Conservation (phyloP, 2,329 filamentous ascomycete species). For the Penicillium sp. region DNA sequence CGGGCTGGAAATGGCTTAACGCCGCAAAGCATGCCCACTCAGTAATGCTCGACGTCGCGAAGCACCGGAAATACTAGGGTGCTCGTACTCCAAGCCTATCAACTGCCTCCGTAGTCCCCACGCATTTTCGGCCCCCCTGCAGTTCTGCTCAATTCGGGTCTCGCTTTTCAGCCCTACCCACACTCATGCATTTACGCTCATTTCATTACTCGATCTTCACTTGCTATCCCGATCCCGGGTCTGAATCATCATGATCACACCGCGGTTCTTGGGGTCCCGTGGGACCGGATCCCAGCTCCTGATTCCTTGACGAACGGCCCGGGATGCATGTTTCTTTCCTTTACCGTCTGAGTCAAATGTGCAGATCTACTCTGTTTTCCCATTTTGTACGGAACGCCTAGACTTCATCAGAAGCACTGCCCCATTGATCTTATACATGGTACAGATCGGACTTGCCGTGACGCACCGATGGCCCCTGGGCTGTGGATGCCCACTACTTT, state of each 20-base stretch:
- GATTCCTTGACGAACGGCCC: background rate
- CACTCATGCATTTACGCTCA: background rate
- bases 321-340: slow-evolving; percentile 3
- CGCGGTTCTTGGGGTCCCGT: background rate
- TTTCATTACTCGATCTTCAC: background rate
- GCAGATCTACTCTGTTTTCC: slow-evolving; percentile 15
- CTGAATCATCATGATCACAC: slow-evolving; percentile 16
- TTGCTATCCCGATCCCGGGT: background rate
- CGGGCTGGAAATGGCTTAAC: slow-evolving; percentile 9
- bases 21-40: slow-evolving; percentile 7
- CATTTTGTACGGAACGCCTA: slow-evolving; percentile 15
- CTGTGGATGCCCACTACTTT: too few relatives aligned
- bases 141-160: background rate
- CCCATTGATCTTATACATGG: slow-evolving; percentile 9
- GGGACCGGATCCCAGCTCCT: too few relatives aligned
- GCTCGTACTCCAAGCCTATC: slow-evolving; percentile 8
- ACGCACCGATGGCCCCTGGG: slow-evolving; percentile 1
- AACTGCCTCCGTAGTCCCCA: background rate
- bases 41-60: background rate
- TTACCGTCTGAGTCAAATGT: slow-evolving; percentile 7
- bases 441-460: slow-evolving; percentile 8
- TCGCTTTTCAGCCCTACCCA: background rate
- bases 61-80: background rate
- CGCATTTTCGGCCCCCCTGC: background rate
- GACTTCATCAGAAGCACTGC: slow-evolving; percentile 17